Conservation (phyloP, 306 rosid species). For the Vachellia pachyceras region DNA sequence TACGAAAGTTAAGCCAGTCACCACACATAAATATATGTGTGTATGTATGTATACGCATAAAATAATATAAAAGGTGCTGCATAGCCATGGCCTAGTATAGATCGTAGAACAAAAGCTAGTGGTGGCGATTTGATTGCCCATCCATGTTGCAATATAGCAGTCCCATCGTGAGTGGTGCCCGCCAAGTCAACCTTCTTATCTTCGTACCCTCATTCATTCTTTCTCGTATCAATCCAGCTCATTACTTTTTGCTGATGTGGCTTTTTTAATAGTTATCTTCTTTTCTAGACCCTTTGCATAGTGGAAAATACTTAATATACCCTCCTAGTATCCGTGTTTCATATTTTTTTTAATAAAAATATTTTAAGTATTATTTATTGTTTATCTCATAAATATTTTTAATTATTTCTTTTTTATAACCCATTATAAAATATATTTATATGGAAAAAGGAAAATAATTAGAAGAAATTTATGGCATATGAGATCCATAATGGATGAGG, state of each 20-base stretch:
- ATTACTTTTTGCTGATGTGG: neutral
- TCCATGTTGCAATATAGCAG: slow-evolving; percentile 33
- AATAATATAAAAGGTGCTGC: neutral
- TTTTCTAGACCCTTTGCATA: neutral
- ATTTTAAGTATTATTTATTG: too few relatives aligned
- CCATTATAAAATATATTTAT: too few relatives aligned
- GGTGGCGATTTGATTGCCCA: slow-evolving; percentile 45
- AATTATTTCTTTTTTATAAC: too few relatives aligned
- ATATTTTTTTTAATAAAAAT: too few relatives aligned
- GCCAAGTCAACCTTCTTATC: slow-evolving; percentile 66
- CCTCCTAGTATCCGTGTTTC: too few relatives aligned
- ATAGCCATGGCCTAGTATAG: neutral
- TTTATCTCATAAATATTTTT: too few relatives aligned
- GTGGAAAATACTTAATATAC: too few relatives aligned
- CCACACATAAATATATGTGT: neutral
- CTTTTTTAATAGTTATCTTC: neutral
- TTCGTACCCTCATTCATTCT: slow-evolving; percentile 15
- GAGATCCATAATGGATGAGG: too few relatives aligned
- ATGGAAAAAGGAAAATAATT: too few relatives aligned
- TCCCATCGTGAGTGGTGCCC: slow-evolving; percentile 40
- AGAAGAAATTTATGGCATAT: too few relatives aligned
- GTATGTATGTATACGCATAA: neutral
- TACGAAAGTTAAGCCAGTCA: neutral
- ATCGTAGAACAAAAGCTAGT: slow-evolving; percentile 34
- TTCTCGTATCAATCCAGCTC: slow-evolving; percentile 27